These are phyloP conservation scores for Globisporangium cederbergense DNA, from an alignment of 352 stramenopile species.

Conservation along the genomic window DNA sequence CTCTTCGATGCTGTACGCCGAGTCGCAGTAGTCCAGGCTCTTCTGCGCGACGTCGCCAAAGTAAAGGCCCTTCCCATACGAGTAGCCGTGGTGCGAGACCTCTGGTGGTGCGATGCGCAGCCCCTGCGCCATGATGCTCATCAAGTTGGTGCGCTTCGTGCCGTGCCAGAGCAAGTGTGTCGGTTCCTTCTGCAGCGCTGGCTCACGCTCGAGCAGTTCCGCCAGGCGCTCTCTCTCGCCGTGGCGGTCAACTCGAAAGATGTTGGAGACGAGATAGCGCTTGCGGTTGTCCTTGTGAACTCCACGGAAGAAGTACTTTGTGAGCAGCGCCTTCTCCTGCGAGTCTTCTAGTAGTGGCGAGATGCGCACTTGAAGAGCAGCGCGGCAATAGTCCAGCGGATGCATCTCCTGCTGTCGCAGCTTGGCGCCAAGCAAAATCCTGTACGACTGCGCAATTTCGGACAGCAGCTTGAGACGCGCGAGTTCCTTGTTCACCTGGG, in stretches of 20 bases:
- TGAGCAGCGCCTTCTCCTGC: conserved; percentile 40
- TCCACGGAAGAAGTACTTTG: conserved; percentile 57
- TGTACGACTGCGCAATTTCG: conserved; percentile 71
- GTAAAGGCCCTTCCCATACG: conserved; percentile 86
- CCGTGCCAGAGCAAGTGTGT: conserved; percentile 80
- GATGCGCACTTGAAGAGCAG: conserved; percentile 59
- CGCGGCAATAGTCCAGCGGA: conserved; percentile 70
- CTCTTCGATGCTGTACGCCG: conserved; percentile 41
- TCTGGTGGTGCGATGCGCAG: conserved; percentile 80
- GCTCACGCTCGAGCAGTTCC: conserved; percentile 21
- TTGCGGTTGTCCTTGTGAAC: conserved; percentile 24
- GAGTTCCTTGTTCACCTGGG: conserved; percentile 64
- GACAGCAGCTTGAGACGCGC: conserved; percentile 50
- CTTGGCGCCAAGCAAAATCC: conserved; percentile 65
- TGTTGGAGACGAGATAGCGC: conserved; percentile 53
- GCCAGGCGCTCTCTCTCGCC: conserved; percentile 52
- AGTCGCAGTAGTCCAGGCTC: conserved; percentile 62
- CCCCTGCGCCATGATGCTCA: conserved; percentile 79
- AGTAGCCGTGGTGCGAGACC: conserved; percentile 67
- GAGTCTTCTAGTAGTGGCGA: conserved; percentile 25
- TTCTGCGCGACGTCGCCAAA: conserved; percentile 73
- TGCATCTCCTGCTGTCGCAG: conserved; percentile 27
- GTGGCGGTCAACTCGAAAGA: conserved; percentile 54
- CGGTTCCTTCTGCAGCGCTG: conserved; percentile 31
- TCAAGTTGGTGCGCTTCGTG: conserved; percentile 67